Evolutionary conservation across 1,284 basidiomycete genomes (phyloP).

Genomic region (Meira miltonrushii): DNA sequence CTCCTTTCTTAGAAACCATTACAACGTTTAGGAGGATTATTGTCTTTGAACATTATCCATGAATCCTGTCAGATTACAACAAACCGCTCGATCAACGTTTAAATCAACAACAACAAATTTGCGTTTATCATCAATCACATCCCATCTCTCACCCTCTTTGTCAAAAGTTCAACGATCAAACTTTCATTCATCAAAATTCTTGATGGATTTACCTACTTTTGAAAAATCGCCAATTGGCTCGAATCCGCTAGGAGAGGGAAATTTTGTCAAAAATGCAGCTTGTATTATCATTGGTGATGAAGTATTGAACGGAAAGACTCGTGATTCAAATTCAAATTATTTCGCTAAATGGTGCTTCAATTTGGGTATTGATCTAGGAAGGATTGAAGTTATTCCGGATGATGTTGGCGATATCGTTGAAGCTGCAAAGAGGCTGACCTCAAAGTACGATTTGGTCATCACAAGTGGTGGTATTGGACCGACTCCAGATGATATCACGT

Average conservation of each 20-base stretch:
- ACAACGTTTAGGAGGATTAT: no score
- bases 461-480: conserved; percentile 41
- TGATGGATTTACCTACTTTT: conserved; percentile 23
- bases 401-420: conserved; percentile 82
- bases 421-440: conserved; percentile 74
- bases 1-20: no score
- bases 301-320: conserved; percentile 77
- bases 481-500: conserved; percentile 64
- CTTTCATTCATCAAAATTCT: neutral
- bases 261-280: conserved; percentile 26
- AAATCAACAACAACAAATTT: neutral
- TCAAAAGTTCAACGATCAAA: neutral
- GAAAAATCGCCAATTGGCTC: conserved; percentile 23
- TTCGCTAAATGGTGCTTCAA: conserved; percentile 54
- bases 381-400: conserved; percentile 85
- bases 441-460: conserved; percentile 53
- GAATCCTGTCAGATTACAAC: no score
- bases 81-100: neutral
- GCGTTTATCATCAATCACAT: neutral
- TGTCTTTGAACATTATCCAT: no score
- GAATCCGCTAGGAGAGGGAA: conserved; percentile 29
- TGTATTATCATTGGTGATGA: conserved; percentile 64
- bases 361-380: conserved; percentile 18
- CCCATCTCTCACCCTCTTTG: neutral
- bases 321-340: conserved; percentile 69